Base-by-base conservation (phyloP, 257 asterid genomes). In the Ligustrum vulgare region DNA sequence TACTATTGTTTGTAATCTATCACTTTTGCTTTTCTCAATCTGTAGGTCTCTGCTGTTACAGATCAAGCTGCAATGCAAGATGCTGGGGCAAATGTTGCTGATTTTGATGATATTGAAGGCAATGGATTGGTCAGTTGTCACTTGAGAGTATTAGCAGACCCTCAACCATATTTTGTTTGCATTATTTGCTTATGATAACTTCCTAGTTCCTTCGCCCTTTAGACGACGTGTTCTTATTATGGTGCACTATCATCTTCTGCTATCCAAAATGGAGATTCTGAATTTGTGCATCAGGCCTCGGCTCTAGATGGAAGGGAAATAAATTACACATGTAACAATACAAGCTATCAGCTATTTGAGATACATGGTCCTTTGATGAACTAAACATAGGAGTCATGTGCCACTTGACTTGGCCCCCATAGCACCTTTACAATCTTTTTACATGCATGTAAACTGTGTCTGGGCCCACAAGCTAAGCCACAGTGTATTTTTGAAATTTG, bases 31-130 rank as follows among this genome's bases (percentile, higher is more conserved):
- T 54, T 45, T 79, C 37, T 67, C 72, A 12, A 33, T 72, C 20
- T 82, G 49, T 70, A 90, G 96, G 96, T 90, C 47, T 85, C 93
- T 77, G 91, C 89, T 79, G 81, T 86, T 72, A 85, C 93, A 5
- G 92, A 90, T 77, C 93, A 87, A 75, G 81, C 83, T 45, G 87
- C 84, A 72, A 82, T 81, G 82, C 92, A 82, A 82, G 90, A 85
- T 68, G 85, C 80, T 65, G 90, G 90, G 73, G 88, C 84, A 77
- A 85, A 87, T 80, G 71, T 84, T 77, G 93, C 84, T 77, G 96
- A 88, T 82, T 81, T 88, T 79, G 91, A 85, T 82, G 93, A 85
- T 71, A 90, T 85, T 25, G 89, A 86, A 67, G 87, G 90, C 80
- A 84, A 41, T 78, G 89, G 91, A 67, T 82, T 88, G 93, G 96